Conservation (phyloP, 176 grass and related monocot species). For the Carex parvula region DNA sequence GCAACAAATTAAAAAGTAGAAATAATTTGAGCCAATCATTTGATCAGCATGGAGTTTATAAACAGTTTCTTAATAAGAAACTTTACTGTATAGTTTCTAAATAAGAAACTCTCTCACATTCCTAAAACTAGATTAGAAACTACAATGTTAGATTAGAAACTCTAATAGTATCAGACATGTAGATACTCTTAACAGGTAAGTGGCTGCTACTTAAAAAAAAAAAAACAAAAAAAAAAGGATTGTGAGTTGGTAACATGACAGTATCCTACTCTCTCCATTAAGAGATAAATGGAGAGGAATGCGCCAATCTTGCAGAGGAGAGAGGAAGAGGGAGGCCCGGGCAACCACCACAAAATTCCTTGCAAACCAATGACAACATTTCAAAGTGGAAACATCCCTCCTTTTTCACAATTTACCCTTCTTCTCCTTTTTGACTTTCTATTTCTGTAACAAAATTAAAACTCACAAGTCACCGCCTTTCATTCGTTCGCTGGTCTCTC, state of each 20-base stretch:
- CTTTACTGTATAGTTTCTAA: no score
- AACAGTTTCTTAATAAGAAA: no score
- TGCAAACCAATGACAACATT: constrained; percentile 19
- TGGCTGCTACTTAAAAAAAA: no score
- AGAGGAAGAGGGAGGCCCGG: neutral
- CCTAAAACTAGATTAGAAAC: no score
- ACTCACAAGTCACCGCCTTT: neutral
- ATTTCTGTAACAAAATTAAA: constrained; percentile 21
- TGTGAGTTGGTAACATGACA: neutral
- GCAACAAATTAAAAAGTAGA: no score
- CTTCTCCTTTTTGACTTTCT: constrained; percentile 14
- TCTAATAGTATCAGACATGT: no score
- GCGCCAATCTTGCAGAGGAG: neutral
- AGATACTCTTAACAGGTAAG: no score
- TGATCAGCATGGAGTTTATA: no score
- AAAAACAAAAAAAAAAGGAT: no score
- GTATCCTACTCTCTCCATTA: neutral
- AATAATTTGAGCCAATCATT: no score
- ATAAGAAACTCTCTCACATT: no score
- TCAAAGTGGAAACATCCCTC: neutral
- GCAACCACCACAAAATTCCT: constrained; percentile 14
- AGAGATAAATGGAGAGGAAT: neutral
- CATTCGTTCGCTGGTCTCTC: neutral
- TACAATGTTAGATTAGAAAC: no score
- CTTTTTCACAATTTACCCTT: neutral